Base-by-base conservation (phyloP, 2,329 filamentous ascomycete species). In the Diaporthe destruens region DNA sequence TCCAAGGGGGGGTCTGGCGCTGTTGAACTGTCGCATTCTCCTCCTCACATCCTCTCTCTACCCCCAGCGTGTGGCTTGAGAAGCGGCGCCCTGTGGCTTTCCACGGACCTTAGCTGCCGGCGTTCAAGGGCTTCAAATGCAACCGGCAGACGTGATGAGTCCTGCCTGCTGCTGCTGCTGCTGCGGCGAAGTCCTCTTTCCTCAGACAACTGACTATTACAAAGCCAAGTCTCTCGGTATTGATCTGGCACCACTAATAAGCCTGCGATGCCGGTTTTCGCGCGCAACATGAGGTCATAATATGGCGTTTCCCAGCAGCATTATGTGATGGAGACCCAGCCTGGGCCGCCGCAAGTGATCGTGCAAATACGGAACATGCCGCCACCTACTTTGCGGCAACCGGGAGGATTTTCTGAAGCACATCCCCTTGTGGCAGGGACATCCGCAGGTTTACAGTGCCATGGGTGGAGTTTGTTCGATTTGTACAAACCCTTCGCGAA, bases 11-110 rank as follows among this genome's bases (percentile, higher is more conserved):
- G 61, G 61, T 66, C 61, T 66, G 61, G 44, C 61, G 47, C 61
- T 66, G 61, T 66, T 65, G 61, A 39, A 66, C 39, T 23, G 32
- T 53, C 61, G 6, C 47, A 53, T 23, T 63, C 20, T 42, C 25
- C 12, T 23, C 49, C 59, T 14, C 57, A 29, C 39, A n/a, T 36
- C 20, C 54, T 20, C 29, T 53, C 61, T 65, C 29, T 34, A n/a
- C 44, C 61, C 61, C 61, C 61, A 53, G 61, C 14, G 44, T 66
- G 44, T 36, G 61, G 61, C 44, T 51, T 66, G 61, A 66, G 32
- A 23, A 20, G 25, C 47, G 61, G 25, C 47, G 61, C 32, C 47
- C 47, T 66, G 44, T 34, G 32, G 44, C 61, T 39, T 53, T 29
- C 32, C 32, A 53, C 47, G 47, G 36, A 53, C 9, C 20, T 39